These are phyloP conservation scores for Bisporella sp. DNA, from an alignment of 2,329 filamentous ascomycete species.

Conservation along the genomic window DNA sequence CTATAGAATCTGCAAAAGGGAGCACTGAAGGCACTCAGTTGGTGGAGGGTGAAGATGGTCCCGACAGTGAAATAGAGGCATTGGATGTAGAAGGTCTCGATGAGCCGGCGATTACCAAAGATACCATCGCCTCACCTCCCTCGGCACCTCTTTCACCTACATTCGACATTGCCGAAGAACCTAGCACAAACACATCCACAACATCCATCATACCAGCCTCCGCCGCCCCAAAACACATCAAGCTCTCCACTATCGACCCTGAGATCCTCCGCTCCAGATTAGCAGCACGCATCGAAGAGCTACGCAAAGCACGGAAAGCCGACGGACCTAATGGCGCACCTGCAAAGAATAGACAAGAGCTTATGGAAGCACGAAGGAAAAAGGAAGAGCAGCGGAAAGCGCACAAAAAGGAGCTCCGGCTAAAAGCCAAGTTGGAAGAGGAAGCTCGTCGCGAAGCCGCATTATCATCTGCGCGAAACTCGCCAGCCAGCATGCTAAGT, in stretches of 20 bases:
- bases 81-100: slow-evolving; percentile 43
- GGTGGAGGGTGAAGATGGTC: slow-evolving; percentile 14
- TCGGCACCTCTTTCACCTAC: slow-evolving; percentile 52
- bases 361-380: slow-evolving; percentile 80
- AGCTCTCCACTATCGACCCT: slow-evolving; percentile 59
- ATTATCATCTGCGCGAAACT: slow-evolving; percentile 51
- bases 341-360: slow-evolving; percentile 79
- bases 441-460: slow-evolving; percentile 58
- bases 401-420: slow-evolving; percentile 80
- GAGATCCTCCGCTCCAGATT: slow-evolving; percentile 72
- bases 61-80: slow-evolving; percentile 30
- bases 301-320: slow-evolving; percentile 81
- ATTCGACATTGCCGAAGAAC: slow-evolving; percentile 49
- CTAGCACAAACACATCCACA: slow-evolving; percentile 58
- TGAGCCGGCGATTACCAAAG: slow-evolving; percentile 36
- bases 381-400: slow-evolving; percentile 83
- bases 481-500: slow-evolving; percentile 48
- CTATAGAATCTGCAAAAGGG: slow-evolving; percentile 17
- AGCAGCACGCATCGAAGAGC: slow-evolving; percentile 73
- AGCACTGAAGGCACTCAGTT: slow-evolving; percentile 21
- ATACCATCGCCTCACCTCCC: slow-evolving; percentile 33
- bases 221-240: slow-evolving; percentile 58
- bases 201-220: slow-evolving; percentile 57
- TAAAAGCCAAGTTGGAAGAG: slow-evolving; percentile 73
- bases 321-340: slow-evolving; percentile 76